These are phyloP conservation scores for Flaveria floridana DNA, from an alignment of 140 eudicot genomes.

Conservation along the genomic window DNA sequence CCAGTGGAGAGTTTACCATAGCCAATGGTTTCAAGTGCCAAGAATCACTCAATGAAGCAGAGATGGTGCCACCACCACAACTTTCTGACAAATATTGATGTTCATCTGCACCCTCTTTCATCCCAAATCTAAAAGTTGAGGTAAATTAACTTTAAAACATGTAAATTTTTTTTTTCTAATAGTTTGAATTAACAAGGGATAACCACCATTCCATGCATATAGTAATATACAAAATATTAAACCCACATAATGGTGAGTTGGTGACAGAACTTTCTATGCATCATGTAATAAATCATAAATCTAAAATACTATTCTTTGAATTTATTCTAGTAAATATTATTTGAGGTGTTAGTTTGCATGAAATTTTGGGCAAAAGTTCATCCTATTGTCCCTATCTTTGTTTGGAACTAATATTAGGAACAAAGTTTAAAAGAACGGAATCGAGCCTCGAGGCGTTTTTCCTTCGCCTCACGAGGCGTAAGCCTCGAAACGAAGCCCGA, in stretches of 20 bases:
- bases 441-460: no score
- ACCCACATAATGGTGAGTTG: no score
- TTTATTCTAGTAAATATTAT: not conserved
- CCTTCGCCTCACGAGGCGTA: no score
- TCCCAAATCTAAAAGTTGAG: constrained; percentile 32
- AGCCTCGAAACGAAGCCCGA: no score
- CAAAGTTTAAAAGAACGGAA: no score
- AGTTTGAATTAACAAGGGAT: not conserved
- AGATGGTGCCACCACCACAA: constrained; percentile 38
- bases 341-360: constrained; percentile 1
- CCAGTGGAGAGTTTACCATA: constrained; percentile 37
- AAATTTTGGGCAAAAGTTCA: not conserved
- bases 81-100: constrained; percentile 48
- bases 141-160: constrained; percentile 5
- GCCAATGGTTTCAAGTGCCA: constrained; percentile 59
- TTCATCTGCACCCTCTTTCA: constrained; percentile 62
- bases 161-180: not conserved
- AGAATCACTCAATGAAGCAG: constrained; percentile 41
- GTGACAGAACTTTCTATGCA: not conserved
- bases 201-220: not conserved
- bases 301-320: not conserved
- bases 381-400: not conserved
- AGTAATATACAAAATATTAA: not conserved
- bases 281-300: constrained; percentile 13
- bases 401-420: not conserved